Evolutionary conservation across 1,284 basidiomycete genomes (phyloP), one percentile per base, ranked within the genome.

Genomic region (Ceratorhiza oryzae-sativae): DNA sequence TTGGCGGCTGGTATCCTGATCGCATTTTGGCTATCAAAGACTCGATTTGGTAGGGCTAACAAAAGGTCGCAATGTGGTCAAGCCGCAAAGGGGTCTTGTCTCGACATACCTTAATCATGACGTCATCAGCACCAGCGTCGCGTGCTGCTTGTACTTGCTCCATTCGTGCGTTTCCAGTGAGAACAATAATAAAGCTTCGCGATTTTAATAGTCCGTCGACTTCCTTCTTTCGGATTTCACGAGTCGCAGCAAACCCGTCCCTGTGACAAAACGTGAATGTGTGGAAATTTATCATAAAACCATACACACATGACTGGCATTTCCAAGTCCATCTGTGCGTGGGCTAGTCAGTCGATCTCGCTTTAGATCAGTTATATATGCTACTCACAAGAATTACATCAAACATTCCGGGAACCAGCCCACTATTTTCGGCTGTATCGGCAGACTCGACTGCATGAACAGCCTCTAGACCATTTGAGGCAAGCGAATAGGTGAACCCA

Each of bases 301-400:
- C 23, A 34, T 13, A 53, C 61, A 3, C 27, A 70, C 77, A 79
- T 77, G 20, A 78, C 77, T 5, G 77, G 77, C 78, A 79, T 79
- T 67, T 79, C 78, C 56, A 77, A 77, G 56, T 79, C 77, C 77
- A 78, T 78, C 77, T 78, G 30, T 36, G 27, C 42, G 45, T 58
- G 20, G n/a, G 36, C 18, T 15, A 51, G 12, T 18, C 9, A 55
- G 32, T 34, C 13, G 12, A 0, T 36, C 23, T 56, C 5, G 9
- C 4, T 18, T 9, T 18, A 20, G 32, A n/a, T n/a, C 39, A 15
- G 4, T 6, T 56, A 23, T 9, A n/a, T 9, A 20, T 34, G 6
- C n/a, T n/a, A 73, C 74, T 65, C 42, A 77, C 77, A 53, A 79
- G 67, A 20, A 79, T 75, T 8, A 72, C 77, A 67, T 79, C 77